phyloP scores from a whole-genome alignment of 306 rosid species.

The Datisca glomerata region DNA sequence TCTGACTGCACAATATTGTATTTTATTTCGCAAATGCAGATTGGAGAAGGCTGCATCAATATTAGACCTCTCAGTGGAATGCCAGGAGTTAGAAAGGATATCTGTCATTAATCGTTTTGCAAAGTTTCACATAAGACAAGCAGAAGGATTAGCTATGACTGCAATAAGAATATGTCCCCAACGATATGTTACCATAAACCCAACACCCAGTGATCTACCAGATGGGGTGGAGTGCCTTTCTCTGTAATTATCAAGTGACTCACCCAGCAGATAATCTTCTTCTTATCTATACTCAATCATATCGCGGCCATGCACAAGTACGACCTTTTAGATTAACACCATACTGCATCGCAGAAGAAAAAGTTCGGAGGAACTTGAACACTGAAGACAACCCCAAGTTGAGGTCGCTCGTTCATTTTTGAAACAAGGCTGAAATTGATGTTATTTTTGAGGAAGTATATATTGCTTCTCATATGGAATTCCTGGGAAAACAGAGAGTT shows the following conservation, averaged over 20 bases:
- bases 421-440: constrained; percentile 25
- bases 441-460: constrained; percentile 39
- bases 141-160: constrained; percentile 18
- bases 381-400: constrained; percentile 10
- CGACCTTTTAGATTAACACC: constrained; percentile 16
- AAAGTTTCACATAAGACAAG: constrained; percentile 35
- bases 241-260: constrained; percentile 24
- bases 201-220: constrained; percentile 36
- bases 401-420: constrained; percentile 25
- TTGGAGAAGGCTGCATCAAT: constrained; percentile 31
- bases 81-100: constrained; percentile 45
- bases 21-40: constrained; percentile 22
- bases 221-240: constrained; percentile 41
- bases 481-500: constrained; percentile 27
- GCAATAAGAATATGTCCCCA: constrained; percentile 18
- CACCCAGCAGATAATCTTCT: constrained; percentile 14
- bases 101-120: constrained; percentile 50
- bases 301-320: constrained; percentile 11
- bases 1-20: too few species aligned
- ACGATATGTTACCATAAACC: constrained; percentile 33
- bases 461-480: constrained; percentile 26
- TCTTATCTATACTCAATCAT: constrained; percentile 13
- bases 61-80: constrained; percentile 31
- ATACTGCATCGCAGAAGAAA: constrained; percentile 18
- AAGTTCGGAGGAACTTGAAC: constrained; percentile 22